Percentiles rank a stretch among this genome's conserved stretches.
Conservation (phyloP, 2,329 filamentous ascomycete species). For the Diaporthe velutina region DNA sequence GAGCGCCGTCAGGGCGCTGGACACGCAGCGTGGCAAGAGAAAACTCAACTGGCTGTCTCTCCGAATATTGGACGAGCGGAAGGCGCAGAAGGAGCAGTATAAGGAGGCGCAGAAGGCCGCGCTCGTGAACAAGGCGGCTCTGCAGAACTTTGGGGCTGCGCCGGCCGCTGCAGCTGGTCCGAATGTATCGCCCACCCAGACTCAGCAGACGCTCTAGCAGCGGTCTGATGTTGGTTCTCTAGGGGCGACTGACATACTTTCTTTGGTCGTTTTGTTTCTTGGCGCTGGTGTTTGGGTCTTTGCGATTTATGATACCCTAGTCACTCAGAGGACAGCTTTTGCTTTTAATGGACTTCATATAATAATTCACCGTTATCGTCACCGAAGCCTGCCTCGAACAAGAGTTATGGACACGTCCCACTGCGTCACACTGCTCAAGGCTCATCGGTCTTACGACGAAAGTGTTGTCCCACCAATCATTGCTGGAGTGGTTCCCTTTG, state of each 20-base stretch:
- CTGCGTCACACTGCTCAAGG: no score
- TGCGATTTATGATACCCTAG: slow-evolving; percentile 17
- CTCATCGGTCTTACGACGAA: background rate
- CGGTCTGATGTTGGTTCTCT: background rate
- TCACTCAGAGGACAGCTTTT: background rate
- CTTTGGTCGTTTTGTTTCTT: background rate
- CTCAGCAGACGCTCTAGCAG: background rate
- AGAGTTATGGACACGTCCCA: background rate
- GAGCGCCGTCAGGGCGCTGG: slow-evolving; percentile 51
- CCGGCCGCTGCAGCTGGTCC: background rate
- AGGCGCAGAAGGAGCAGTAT: slow-evolving; percentile 45
- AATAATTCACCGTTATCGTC: background rate
- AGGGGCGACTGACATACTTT: background rate
- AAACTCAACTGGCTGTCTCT: slow-evolving; percentile 54
- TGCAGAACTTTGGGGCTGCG: slow-evolving; percentile 7
- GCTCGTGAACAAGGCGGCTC: slow-evolving; percentile 37
- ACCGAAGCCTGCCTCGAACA: background rate
- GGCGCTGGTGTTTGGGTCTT: background rate
- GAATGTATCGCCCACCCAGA: background rate
- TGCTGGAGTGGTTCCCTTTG: background rate
- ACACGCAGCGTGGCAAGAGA: slow-evolving; percentile 51
- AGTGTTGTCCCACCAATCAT: background rate
- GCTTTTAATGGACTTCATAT: background rate
- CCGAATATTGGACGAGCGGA: slow-evolving; percentile 52
- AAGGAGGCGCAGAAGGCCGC: slow-evolving; percentile 41